phyloP scores from a whole-genome alignment of 768 basidiomycete genomes.

The Rickenella mellea region DNA sequence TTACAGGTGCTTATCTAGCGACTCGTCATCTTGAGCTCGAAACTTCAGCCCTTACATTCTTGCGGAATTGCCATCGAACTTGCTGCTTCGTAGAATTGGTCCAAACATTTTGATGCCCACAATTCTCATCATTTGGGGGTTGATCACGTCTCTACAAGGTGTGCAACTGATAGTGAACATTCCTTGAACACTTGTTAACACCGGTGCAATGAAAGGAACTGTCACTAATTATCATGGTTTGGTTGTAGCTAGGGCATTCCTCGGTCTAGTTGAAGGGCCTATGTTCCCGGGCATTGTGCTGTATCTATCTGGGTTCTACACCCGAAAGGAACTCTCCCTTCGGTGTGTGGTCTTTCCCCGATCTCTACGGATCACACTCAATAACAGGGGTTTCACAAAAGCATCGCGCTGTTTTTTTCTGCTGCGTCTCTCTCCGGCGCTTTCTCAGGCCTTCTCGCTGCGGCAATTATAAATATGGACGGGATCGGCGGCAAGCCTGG shows the following conservation, averaged over 20 bases:
- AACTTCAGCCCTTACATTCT: slow-evolving; percentile 16
- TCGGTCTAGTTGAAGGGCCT: slow-evolving; percentile 52
- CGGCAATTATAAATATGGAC: slow-evolving; percentile 49
- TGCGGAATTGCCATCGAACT: slow-evolving; percentile 18
- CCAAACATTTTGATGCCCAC: slow-evolving; percentile 54
- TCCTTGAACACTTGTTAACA: no score
- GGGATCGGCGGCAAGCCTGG: slow-evolving; percentile 41
- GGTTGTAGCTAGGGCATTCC: slow-evolving; percentile 35
- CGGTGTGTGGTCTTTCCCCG: slow-evolving; percentile 13
- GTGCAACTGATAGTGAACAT: background rate
- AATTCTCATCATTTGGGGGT: slow-evolving; percentile 60
- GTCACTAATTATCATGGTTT: slow-evolving; percentile 44
- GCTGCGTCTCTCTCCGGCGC: slow-evolving; percentile 42
- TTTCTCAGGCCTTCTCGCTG: slow-evolving; percentile 56
- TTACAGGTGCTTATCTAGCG: background rate
- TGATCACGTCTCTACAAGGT: slow-evolving; percentile 56
- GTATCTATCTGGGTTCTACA: slow-evolving; percentile 27
- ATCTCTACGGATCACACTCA: background rate
- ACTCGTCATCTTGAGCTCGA: background rate
- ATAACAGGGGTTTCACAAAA: background rate
- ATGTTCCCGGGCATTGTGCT: slow-evolving; percentile 29
- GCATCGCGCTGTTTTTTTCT: slow-evolving; percentile 31
- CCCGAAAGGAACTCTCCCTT: slow-evolving; percentile 22
- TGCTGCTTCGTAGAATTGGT: slow-evolving; percentile 30
- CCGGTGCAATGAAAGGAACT: no score